A percentile compares a stretch with the other conserved stretches of the same genome.
Evolutionary conservation across 2,329 filamentous ascomycete genomes (phyloP).

Genomic region (Trichoderma sp.): DNA sequence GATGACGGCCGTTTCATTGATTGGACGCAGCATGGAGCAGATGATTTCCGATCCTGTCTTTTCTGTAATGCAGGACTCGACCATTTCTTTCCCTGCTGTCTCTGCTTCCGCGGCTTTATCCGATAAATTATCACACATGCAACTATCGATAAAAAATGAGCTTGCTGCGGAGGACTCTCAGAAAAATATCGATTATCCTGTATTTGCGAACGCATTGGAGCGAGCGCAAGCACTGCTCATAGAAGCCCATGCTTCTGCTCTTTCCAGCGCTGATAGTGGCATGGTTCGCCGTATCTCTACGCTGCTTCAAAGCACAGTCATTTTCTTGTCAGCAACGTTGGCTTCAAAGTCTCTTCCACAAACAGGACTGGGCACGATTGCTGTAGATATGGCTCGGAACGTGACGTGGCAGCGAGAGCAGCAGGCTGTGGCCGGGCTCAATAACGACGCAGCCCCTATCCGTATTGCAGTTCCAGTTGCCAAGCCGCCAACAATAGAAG

Average conservation of each 20-base stretch:
- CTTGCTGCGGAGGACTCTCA: conserved; percentile 33
- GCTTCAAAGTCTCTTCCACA: conserved; percentile 52
- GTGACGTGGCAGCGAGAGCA: conserved; percentile 69
- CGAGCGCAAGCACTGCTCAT: conserved; percentile 69
- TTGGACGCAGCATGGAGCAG: conserved; percentile 70
- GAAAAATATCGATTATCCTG: conserved; percentile 38
- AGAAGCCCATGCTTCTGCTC: conserved; percentile 63
- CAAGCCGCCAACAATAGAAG: conserved; percentile 51
- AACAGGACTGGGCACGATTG: conserved; percentile 63
- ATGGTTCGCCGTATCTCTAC: conserved; percentile 66
- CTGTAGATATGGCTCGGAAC: conserved; percentile 71
- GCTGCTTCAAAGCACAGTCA: conserved; percentile 66
- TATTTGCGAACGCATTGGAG: conserved; percentile 63
- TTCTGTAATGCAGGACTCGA: conserved; percentile 89
- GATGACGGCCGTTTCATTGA: conserved; percentile 67
- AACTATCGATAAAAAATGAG: conserved; percentile 44
- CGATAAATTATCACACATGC: conserved; percentile 43
- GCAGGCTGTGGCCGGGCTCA: conserved; percentile 55
- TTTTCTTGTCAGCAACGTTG: conserved; percentile 66
- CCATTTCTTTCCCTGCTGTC: conserved; percentile 81
- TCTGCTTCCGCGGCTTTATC: conserved; percentile 43
- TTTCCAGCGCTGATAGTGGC: conserved; percentile 59
- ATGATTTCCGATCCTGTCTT: conserved; percentile 83
- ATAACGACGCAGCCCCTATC: conserved; percentile 28
- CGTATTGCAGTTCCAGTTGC: conserved; percentile 36